Evolutionary conservation across 352 stramenopile genomes (phyloP), one percentile per base, ranked within the genome.

Genomic region (Globisporangium apiculatum): DNA sequence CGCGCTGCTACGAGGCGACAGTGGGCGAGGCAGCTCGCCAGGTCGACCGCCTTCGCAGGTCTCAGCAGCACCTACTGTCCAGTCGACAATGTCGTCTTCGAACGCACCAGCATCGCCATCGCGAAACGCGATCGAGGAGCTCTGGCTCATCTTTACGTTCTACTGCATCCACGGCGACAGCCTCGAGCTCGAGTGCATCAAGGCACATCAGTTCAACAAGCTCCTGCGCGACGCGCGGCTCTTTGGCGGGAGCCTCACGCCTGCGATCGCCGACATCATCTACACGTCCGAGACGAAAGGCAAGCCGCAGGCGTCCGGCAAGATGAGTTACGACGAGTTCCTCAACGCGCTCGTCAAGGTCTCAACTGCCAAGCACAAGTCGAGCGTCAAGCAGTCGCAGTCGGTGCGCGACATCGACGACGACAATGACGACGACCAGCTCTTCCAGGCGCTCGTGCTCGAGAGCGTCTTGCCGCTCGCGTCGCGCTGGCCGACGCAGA

Each of bases 321-420:
- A 86, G 48, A 86, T 91, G 71, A 87, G 73, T 53, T 91, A 83
- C 49, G 78, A 89, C 46, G 82, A 88, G 48, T 91, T 91, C 35
- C 69, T 91, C 3, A 89, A 89, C 52, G 77, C 79, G n/a, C 62
- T 91, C 17, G 56, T 87, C 17, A 88, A 85, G 61, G 71, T 91
- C n/a, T 76, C 82, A 9, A 45, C 67, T 31, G 57, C 72, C 8
- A 66, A 58, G 7, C 69, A 83, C 7, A 67, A 55, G 43, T 67
- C 48, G 10, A 54, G 53, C 37, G 69, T 47, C 51, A 86, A 66
- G 35, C 65, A 62, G 5, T n/a, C 69, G 7, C 40, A 14, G 40
- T 12, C 11, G 7, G 11, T 8, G 56, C 69, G 31, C 65, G 67
- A 12, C 7, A 43, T 43, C 40, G 40, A 43, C 40, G 68, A 86